phyloP scores from a whole-genome alignment of 192 early-diverging fungal genomes.

The Podila epicladia region DNA sequence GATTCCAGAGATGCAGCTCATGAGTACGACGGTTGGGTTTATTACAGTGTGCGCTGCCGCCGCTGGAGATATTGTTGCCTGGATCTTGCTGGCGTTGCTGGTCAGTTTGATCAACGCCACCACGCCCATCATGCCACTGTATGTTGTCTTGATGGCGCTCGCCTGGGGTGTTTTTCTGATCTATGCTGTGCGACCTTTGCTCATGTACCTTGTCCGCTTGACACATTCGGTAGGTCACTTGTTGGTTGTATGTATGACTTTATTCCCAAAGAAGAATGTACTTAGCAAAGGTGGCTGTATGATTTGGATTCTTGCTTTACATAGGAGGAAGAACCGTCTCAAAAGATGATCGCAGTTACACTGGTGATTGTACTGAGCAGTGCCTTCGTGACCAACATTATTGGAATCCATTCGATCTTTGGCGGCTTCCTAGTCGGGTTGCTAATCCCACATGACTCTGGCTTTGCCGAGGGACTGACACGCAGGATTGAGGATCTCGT shows the following conservation, averaged over 20 bases:
- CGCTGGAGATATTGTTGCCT: slow-evolving; percentile 35
- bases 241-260: neutral
- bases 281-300: neutral
- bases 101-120: slow-evolving; percentile 83
- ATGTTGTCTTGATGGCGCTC: slow-evolving; percentile 77
- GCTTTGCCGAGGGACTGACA: slow-evolving; percentile 83
- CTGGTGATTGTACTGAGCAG: slow-evolving; percentile 76
- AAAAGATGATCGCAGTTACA: slow-evolving; percentile 70
- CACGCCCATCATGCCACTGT: slow-evolving; percentile 77
- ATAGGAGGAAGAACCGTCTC: slow-evolving; percentile 64
- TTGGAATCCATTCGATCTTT: slow-evolving; percentile 92
- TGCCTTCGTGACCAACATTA: slow-evolving; percentile 81
- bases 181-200: slow-evolving; percentile 71
- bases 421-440: slow-evolving; percentile 89
- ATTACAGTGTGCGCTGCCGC: slow-evolving; percentile 79
- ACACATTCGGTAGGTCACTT: slow-evolving; percentile 48
- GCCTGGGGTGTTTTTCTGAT: slow-evolving; percentile 76
- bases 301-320: slow-evolving; percentile 3
- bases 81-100: slow-evolving; percentile 72
- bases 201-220: slow-evolving; percentile 49
- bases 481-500: slow-evolving; percentile 93
- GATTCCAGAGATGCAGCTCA: slow-evolving; percentile 75
- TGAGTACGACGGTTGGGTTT: slow-evolving; percentile 81
- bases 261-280: neutral
- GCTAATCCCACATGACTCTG: slow-evolving; percentile 84